A percentile compares a stretch with the other conserved stretches of the same genome.
These are phyloP conservation scores for Trichoderma breve DNA, from an alignment of 2,329 filamentous ascomycete genomes.

Conservation along the genomic window DNA sequence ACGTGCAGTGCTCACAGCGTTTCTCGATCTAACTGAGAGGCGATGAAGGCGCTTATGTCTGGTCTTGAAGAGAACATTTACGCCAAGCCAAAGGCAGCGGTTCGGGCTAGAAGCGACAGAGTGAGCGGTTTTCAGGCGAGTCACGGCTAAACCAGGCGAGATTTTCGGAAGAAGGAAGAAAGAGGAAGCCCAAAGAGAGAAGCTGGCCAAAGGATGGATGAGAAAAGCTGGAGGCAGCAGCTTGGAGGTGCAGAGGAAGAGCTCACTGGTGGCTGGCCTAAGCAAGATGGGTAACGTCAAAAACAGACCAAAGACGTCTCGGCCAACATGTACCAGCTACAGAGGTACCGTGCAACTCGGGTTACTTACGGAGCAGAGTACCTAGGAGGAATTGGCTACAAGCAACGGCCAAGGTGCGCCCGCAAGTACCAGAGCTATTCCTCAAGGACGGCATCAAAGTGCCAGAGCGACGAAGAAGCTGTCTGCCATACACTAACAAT, in stretches of 20 bases:
- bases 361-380: background rate
- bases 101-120: background rate
- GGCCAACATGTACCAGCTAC: background rate
- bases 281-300: background rate
- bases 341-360: background rate
- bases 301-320: background rate
- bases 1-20: constrained; percentile 2
- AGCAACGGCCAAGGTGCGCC: background rate
- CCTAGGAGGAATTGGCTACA: background rate
- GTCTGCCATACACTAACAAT: background rate
- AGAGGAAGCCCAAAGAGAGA: background rate
- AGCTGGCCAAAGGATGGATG: background rate
- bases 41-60: background rate
- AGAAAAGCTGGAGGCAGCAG: background rate
- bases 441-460: background rate
- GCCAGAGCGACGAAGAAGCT: background rate
- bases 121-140: background rate
- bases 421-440: background rate
- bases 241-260: background rate
- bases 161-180: background rate
- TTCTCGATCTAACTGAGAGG: background rate
- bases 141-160: background rate
- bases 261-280: background rate
- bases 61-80: background rate
- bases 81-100: background rate